A percentile compares a stretch with the other conserved stretches of the same genome.
Conservation (phyloP, 2,329 filamentous ascomycete genomes). For the Exserohilum rostratum region DNA sequence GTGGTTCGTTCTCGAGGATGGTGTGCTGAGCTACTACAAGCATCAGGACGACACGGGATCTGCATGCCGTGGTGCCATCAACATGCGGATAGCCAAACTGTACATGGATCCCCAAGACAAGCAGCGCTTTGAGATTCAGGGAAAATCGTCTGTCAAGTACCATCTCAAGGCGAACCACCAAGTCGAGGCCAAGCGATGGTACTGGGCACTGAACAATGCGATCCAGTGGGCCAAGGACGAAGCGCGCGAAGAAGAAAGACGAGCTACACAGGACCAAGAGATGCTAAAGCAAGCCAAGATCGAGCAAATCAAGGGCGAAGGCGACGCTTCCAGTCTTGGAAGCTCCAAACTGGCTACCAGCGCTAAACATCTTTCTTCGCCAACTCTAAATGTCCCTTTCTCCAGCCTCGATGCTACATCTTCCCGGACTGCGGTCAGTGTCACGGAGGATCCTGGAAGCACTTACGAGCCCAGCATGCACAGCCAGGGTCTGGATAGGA, state of each 20-base stretch:
- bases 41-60: constrained; percentile 97
- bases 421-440: constrained; percentile 53
- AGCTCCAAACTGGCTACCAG: constrained; percentile 39
- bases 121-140: constrained; percentile 95
- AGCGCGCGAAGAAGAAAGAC: constrained; percentile 84
- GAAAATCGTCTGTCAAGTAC: constrained; percentile 98
- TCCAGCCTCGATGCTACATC: constrained; percentile 46
- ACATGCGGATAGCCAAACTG: constrained; percentile 94
- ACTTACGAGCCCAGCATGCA: constrained; percentile 63
- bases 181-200: constrained; percentile 98
- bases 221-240: constrained; percentile 99
- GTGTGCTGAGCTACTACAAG: constrained; percentile 98
- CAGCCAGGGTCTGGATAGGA: constrained; percentile 59
- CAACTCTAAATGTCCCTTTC: constrained; percentile 57
- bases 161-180: constrained; percentile 97
- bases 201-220: constrained; percentile 97
- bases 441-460: constrained; percentile 62
- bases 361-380: constrained; percentile 44
- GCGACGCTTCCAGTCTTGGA: constrained; percentile 48
- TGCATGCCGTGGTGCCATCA: constrained; percentile 95
- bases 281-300: constrained; percentile 76
- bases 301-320: constrained; percentile 64
- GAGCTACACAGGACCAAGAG: constrained; percentile 76
- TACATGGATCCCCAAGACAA: constrained; percentile 98
- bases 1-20: constrained; percentile 98